A percentile compares a stretch with the other conserved stretches of the same genome.
Evolutionary conservation across 106 monocot genomes (phyloP).

Genomic region (Posidonia australis): DNA sequence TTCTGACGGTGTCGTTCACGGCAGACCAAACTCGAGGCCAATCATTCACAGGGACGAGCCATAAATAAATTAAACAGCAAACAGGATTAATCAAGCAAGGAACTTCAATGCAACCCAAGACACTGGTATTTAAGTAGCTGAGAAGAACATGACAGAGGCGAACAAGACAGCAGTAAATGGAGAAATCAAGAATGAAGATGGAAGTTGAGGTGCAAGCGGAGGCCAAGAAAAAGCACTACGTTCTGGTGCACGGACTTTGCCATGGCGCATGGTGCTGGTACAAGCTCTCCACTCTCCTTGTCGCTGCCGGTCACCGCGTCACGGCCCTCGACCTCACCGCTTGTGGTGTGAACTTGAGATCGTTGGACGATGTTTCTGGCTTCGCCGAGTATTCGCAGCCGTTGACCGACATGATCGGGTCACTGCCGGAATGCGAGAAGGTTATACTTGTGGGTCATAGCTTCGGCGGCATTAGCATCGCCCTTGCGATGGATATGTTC

Average conservation of each 20-base stretch:
- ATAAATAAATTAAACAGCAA: too few relatives aligned
- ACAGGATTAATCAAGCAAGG: too few relatives aligned
- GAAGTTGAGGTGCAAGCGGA: too few relatives aligned
- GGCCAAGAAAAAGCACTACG: constrained; percentile 4
- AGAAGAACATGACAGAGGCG: too few relatives aligned
- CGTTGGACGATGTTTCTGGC: constrained; percentile 1
- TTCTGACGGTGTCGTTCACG: too few relatives aligned
- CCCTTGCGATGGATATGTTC: constrained; percentile 40
- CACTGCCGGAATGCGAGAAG: constrained; percentile 17
- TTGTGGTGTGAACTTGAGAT: constrained; percentile 22
- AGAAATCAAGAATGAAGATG: too few relatives aligned
- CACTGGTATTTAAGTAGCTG: too few relatives aligned
- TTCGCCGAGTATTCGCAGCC: constrained; percentile 34
- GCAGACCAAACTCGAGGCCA: too few relatives aligned
- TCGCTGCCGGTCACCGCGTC: constrained; percentile 28
- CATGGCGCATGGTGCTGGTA: constrained; percentile 59
- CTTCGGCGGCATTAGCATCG: constrained; percentile 32
- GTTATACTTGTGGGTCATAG: constrained; percentile 46
- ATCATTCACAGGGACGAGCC: too few relatives aligned
- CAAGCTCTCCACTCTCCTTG: constrained; percentile 28
- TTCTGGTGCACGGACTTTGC: constrained; percentile 40
- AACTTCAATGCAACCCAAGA: too few relatives aligned
- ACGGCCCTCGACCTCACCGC: constrained; percentile 30
- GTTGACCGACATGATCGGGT: constrained; percentile 17
- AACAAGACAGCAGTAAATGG: too few relatives aligned